Evolutionary conservation across 495 filamentous ascomycete genomes (phyloP).

Genomic region (Gamarada debralockiae): DNA sequence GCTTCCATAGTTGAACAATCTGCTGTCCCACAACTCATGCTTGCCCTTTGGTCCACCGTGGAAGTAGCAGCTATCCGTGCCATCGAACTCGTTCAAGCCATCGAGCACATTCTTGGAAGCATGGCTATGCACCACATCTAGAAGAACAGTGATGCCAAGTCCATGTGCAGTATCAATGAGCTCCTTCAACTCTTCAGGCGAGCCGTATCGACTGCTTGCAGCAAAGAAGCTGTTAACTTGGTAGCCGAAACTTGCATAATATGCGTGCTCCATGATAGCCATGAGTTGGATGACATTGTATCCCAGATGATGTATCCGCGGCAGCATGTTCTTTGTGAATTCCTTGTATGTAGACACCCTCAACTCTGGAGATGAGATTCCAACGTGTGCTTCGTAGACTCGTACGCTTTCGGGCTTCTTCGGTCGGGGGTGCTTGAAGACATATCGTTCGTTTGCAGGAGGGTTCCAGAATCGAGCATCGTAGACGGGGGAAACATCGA

Average conservation of each 20-base stretch:
- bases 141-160: conserved; percentile 83
- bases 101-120: conserved; percentile 96
- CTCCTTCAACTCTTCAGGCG: conserved; percentile 94
- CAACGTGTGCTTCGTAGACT: conserved; percentile 97
- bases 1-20: conserved; percentile 93
- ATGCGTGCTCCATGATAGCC: conserved; percentile 99
- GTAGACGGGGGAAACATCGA: conserved; percentile 82
- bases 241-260: conserved; percentile 98
- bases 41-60: conserved; percentile 77
- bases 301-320: conserved; percentile 83
- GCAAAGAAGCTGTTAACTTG: conserved; percentile 99
- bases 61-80: conserved; percentile 92
- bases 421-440: conserved; percentile 77
- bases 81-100: conserved; percentile 92
- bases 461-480: conserved; percentile 98
- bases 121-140: conserved; percentile 97
- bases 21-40: conserved; percentile 93
- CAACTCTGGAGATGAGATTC: conserved; percentile 89
- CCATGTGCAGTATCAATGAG: conserved; percentile 92
- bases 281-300: conserved; percentile 99
- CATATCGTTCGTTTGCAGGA: conserved; percentile 65
- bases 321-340: conserved; percentile 88
- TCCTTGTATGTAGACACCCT: conserved; percentile 92
- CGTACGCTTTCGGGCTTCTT: conserved; percentile 81
- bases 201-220: conserved; percentile 91